Base-by-base conservation (phyloP, 331 rosid genomes). In the Quercus lobata region DNA sequence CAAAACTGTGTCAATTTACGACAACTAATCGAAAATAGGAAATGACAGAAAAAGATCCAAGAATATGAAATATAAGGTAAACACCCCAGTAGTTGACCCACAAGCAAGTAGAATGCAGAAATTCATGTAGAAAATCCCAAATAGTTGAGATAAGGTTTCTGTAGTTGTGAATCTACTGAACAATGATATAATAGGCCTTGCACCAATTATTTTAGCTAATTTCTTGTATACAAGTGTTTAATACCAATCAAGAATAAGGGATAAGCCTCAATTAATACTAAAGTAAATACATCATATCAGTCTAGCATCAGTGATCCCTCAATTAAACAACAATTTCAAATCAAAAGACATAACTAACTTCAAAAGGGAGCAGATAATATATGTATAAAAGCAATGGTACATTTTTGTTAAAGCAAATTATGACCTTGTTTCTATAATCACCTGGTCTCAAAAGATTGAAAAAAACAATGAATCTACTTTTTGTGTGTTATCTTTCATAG, bases 301-400 rank as follows among this genome's bases (percentile, higher is more conserved):
- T 29, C 12, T 15, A 63, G 70, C 70, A 63, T 63, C 44, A 29
- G 12, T 29, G 44, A 63, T 29, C 44, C 70, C 70, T 63, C 4
- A 29, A 62, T 29, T 27, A 63, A 63, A 30, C 11, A 78, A 29
- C 57, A 55, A 56, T 27, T 69, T 17, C 41, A 10, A 76, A 83
- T 60, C 30, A 54, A 69, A 74, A 54, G 41, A 76, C 54, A 44
- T 19, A 68, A 66, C 10, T 5, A 72, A 54, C 57, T 79, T 46
- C 60, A 81, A 78, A 85, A 57, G 72, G 78, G 76, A 77, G 73
- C 46, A 68, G 52, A 69, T 76, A 77, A 73, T 60, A 55, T 87
- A 78, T 78, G 49, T 72, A 74, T 85, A 52, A 82, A 54, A n/a
- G 82, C 84, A 81, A 78, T 75, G 66, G 75, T 80, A 63, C 65